These are phyloP conservation scores for Venturia oleaginea DNA, from an alignment of 2,329 filamentous ascomycete species.

Conservation along the genomic window DNA sequence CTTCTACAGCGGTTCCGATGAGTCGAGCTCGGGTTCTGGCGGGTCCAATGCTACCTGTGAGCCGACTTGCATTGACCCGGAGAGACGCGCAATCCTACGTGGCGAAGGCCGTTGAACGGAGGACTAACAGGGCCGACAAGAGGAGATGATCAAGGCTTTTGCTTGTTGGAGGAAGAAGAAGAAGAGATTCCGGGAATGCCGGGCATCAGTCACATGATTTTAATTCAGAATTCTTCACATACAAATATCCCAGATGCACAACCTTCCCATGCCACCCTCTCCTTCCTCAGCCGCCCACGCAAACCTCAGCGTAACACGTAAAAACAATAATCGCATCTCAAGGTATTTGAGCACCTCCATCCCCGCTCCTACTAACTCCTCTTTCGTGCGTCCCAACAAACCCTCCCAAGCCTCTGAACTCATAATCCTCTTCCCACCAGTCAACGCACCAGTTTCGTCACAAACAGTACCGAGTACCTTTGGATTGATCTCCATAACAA, in stretches of 20 bases:
- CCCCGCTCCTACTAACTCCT: slow-evolving; percentile 33
- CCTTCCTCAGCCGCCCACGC: slow-evolving; percentile 38
- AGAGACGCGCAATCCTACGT: background rate
- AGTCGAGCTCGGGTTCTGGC: background rate
- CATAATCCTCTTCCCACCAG: slow-evolving; percentile 45
- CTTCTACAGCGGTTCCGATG: background rate
- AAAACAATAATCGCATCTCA: slow-evolving; percentile 43
- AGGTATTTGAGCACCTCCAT: slow-evolving; percentile 37
- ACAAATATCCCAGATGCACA: slow-evolving; percentile 26
- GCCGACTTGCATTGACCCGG: background rate
- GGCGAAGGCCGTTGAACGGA: background rate
- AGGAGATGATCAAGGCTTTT: background rate
- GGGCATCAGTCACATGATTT: slow-evolving; percentile 40
- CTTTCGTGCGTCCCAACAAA: slow-evolving; percentile 36
- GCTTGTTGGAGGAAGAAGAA: background rate
- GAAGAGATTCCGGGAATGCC: background rate
- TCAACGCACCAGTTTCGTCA: slow-evolving; percentile 49
- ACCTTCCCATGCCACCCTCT: slow-evolving; percentile 18
- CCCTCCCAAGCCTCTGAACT: slow-evolving; percentile 44
- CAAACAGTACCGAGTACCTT: slow-evolving; percentile 34
- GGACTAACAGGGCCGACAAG: background rate
- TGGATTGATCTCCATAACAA: slow-evolving; percentile 33
- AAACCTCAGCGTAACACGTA: slow-evolving; percentile 46
- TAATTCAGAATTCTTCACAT: slow-evolving; percentile 45
- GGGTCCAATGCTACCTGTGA: background rate